Evolutionary conservation across 345 rosid species (phyloP).

Genomic region (Lagerstroemia speciosa): DNA sequence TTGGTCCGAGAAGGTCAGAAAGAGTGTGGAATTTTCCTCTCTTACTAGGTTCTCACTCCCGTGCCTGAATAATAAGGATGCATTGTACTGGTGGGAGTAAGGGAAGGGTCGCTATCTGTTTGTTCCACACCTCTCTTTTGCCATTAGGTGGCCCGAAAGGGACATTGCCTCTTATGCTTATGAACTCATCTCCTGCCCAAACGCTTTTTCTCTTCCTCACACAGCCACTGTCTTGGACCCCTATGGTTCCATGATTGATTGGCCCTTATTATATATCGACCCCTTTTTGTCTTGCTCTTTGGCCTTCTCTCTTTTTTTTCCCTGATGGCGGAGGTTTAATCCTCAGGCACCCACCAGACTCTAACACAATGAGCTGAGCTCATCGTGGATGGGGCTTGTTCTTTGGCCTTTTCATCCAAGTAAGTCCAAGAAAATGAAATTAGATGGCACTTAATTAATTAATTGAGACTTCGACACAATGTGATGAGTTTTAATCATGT

Average conservation of each 20-base stretch:
- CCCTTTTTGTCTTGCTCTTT: slow-evolving; percentile 2
- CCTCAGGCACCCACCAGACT: too few species aligned
- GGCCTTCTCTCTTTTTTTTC: too few species aligned
- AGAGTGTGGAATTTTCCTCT: neutral
- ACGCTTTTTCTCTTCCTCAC: slow-evolving; percentile 7
- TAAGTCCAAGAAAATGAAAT: neutral
- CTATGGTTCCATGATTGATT: neutral
- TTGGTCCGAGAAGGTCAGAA: neutral
- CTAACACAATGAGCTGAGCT: too few species aligned
- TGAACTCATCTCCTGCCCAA: slow-evolving; percentile 2
- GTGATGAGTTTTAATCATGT: neutral
- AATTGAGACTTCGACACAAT: neutral
- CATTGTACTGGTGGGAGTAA: slow-evolving; percentile 9
- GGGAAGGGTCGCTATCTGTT: slow-evolving; percentile 31
- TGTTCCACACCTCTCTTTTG: slow-evolving; percentile 37
- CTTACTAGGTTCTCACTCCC: neutral
- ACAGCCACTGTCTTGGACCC: slow-evolving; percentile 25
- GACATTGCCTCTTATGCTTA: slow-evolving; percentile 16
- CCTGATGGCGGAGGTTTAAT: too few species aligned
- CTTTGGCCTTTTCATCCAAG: neutral
- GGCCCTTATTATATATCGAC: neutral
- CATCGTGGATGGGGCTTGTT: too few species aligned
- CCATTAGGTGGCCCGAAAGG: slow-evolving; percentile 40
- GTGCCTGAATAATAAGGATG: neutral
- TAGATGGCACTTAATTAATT: neutral